Evolutionary conservation across 2,329 filamentous ascomycete species (phyloP).

Genomic region (Colletotrichum incanum): DNA sequence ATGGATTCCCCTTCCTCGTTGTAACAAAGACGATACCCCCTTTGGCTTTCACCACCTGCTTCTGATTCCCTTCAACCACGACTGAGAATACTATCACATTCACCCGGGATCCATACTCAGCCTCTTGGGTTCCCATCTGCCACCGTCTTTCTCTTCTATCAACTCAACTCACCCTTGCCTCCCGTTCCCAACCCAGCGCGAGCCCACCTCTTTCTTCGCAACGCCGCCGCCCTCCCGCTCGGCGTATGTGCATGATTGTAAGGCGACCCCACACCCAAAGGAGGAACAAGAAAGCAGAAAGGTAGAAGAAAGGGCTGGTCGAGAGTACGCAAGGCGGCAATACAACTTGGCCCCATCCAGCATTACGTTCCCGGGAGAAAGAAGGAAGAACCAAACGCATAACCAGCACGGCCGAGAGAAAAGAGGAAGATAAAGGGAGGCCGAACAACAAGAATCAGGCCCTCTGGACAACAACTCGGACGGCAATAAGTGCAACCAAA

Average conservation of each 20-base stretch:
- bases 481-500: constrained; percentile 1
- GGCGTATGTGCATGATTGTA: neutral
- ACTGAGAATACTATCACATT: constrained; percentile 17
- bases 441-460: constrained; percentile 11
- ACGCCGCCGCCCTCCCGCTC: constrained; percentile 1
- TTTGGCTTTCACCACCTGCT: constrained; percentile 30
- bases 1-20: constrained; percentile 19
- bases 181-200: neutral
- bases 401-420: neutral
- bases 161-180: constrained; percentile 8
- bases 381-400: constrained; percentile 17
- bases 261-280: neutral
- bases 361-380: constrained; percentile 4
- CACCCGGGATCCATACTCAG: neutral
- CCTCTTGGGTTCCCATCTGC: constrained; percentile 18
- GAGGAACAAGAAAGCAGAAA: constrained; percentile 1
- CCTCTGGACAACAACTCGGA: neutral
- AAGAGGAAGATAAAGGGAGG: neutral
- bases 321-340: constrained; percentile 11
- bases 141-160: neutral
- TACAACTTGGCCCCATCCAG: neutral
- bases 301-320: constrained; percentile 7
- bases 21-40: constrained; percentile 33
- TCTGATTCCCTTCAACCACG: constrained; percentile 20
- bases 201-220: constrained; percentile 2